Evolutionary conservation across 2,329 filamentous ascomycete genomes (phyloP).

Genomic region (Fusarium sp.): DNA sequence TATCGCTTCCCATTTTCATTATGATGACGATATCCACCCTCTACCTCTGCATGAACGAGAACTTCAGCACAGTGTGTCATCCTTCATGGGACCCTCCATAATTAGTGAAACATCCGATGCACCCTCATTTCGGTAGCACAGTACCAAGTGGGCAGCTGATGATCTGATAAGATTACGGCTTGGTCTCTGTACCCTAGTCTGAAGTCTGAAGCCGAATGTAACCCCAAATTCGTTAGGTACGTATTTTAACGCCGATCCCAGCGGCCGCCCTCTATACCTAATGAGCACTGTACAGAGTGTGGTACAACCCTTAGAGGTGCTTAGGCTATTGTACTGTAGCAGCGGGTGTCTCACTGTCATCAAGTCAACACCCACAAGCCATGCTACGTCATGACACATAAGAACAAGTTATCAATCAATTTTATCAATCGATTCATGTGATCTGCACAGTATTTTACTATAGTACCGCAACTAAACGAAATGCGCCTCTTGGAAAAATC

Average conservation of each 20-base stretch:
- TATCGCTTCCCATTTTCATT: not conserved
- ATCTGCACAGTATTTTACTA: not conserved
- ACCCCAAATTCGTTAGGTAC: conserved; percentile 1
- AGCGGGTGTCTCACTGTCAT: not conserved
- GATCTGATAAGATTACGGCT: conserved; percentile 24
- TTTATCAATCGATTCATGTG: not conserved
- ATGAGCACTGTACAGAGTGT: not conserved
- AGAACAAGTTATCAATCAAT: not conserved
- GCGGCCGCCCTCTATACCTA: not conserved
- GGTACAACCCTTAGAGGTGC: not conserved
- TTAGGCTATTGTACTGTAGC: not conserved
- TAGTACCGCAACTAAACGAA: conserved; percentile 30
- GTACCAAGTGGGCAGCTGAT: conserved; percentile 9
- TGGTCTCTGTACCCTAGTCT: not conserved
- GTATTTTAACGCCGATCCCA: conserved; percentile 10
- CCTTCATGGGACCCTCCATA: not conserved
- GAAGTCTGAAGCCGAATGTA: not conserved
- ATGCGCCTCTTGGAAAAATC: conserved; percentile 45
- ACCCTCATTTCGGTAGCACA: conserved; percentile 11
- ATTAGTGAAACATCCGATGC: conserved; percentile 20
- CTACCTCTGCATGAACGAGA: not conserved
- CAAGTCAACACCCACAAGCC: not conserved
- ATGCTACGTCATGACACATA: conserved; percentile 13
- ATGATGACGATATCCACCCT: conserved; percentile 12
- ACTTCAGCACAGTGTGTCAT: conserved; percentile 4